Conservation (phyloP, 208 protist genomes). For the Acanthamoeba polyphaga region DNA sequence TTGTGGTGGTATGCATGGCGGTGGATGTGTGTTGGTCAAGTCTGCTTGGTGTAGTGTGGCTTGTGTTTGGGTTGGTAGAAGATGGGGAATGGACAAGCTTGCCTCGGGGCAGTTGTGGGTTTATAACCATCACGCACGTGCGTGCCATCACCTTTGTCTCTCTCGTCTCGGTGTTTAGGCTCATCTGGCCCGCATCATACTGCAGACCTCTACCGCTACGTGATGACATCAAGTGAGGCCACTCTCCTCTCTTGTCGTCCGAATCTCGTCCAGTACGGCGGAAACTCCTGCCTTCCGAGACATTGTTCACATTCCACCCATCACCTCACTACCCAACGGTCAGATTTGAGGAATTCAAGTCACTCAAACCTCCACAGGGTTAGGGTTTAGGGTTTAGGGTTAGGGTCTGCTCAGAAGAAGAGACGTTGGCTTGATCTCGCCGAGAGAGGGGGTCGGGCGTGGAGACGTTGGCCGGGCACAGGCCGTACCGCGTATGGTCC, state of each 20-base stretch:
- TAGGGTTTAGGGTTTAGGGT: too few species aligned
- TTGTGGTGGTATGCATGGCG: neutral
- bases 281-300: too few species aligned
- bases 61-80: neutral
- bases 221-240: neutral
- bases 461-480: neutral
- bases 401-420: too few species aligned
- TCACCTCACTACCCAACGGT: too few species aligned
- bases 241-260: neutral
- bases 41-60: too few species aligned
- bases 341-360: too few species aligned
- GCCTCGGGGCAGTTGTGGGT: too few species aligned
- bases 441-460: neutral
- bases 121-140: neutral
- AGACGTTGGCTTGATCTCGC: neutral
- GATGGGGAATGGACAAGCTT: too few species aligned
- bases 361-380: too few species aligned
- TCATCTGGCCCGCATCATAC: neutral
- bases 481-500: neutral
- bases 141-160: neutral
- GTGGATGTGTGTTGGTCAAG: too few species aligned
- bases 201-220: neutral
- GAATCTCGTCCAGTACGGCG: neutral
- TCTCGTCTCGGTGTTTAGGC: neutral
- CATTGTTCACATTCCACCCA: too few species aligned